These are phyloP conservation scores for Apiotrichum gracile DNA, from an alignment of 1,284 basidiomycete species.

Conservation along the genomic window DNA sequence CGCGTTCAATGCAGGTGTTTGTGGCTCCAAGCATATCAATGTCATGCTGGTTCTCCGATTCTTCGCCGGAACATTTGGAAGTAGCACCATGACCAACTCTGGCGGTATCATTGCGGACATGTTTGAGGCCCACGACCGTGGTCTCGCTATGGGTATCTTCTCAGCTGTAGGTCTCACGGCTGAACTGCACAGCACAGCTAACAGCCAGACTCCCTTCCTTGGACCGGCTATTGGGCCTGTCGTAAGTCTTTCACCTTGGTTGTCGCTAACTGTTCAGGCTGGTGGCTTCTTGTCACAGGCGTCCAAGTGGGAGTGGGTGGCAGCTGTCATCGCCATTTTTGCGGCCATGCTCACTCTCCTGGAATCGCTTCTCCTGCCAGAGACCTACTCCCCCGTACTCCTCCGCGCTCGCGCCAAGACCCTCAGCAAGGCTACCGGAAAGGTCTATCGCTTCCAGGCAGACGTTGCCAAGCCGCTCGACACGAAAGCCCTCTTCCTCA, in stretches of 20 bases:
- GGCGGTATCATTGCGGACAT: conserved; percentile 48
- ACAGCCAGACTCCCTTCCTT: conserved; percentile 34
- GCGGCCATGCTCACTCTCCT: conserved; percentile 39
- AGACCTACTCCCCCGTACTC: conserved; percentile 49
- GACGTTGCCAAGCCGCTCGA: conserved; percentile 39
- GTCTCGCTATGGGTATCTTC: conserved; percentile 50
- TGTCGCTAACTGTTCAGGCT: conserved; percentile 44
- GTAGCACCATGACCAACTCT: conserved; percentile 47
- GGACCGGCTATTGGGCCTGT: conserved; percentile 49
- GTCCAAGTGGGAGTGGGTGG: conserved; percentile 52
- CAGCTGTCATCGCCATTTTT: conserved; percentile 59
- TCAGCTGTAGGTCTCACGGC: conserved; percentile 8
- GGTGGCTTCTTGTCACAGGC: conserved; percentile 44
- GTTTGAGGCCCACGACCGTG: conserved; percentile 43
- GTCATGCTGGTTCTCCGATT: conserved; percentile 49
- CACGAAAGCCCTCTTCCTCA: conserved; percentile 35
- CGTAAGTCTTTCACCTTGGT: conserved; percentile 19
- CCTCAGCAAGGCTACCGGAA: conserved; percentile 46
- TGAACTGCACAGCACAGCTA: no score
- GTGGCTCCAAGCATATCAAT: conserved; percentile 44
- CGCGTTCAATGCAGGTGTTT: conserved; percentile 47
- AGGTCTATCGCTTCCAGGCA: conserved; percentile 43
- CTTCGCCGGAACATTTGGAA: conserved; percentile 46
- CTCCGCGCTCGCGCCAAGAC: conserved; percentile 39
- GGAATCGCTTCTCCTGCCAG: conserved; percentile 38